Conservation (phyloP, 768 basidiomycete species). For the Russula foetens region DNA sequence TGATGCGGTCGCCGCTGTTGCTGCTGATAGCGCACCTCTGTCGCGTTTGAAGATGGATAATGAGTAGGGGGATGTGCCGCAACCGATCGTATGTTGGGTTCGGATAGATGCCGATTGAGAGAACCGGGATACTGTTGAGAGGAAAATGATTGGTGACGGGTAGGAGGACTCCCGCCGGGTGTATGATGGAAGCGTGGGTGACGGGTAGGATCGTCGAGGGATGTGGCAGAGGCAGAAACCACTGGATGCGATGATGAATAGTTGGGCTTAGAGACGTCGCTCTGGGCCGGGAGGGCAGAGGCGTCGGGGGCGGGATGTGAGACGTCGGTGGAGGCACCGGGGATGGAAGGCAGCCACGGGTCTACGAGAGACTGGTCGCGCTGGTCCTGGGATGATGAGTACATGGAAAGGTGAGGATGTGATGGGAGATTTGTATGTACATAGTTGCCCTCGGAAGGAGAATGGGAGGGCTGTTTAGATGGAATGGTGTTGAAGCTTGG, state of each 20-base stretch:
- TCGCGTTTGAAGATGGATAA: not conserved
- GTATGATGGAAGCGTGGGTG: constrained; percentile 12
- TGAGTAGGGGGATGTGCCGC: not conserved
- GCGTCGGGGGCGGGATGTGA: constrained; percentile 5
- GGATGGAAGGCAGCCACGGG: constrained; percentile 2
- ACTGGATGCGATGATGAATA: not conserved
- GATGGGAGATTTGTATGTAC: constrained; percentile 13
- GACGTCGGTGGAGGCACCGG: constrained; percentile 6
- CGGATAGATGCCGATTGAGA: constrained; percentile 9
- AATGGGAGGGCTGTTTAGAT: constrained; percentile 11
- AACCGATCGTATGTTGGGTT: constrained; percentile 13
- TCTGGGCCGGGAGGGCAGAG: not conserved
- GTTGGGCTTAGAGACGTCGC: not conserved
- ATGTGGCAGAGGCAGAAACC: not conserved
- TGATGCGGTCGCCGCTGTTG: not conserved
- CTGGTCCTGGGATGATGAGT: constrained; percentile 16
- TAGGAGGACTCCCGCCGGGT: constrained; percentile 1
- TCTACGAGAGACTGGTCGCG: constrained; percentile 9
- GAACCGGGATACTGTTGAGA: constrained; percentile 1
- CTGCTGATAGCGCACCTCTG: constrained; percentile 5
- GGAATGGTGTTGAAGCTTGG: constrained; percentile 19
- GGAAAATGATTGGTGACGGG: constrained; percentile 1
- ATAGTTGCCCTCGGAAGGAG: constrained; percentile 18
- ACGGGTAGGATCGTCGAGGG: constrained; percentile 4
- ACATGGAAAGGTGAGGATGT: constrained; percentile 10